Evolutionary conservation across 257 asterid species (phyloP).

Genomic region (Gentiana straminea): DNA sequence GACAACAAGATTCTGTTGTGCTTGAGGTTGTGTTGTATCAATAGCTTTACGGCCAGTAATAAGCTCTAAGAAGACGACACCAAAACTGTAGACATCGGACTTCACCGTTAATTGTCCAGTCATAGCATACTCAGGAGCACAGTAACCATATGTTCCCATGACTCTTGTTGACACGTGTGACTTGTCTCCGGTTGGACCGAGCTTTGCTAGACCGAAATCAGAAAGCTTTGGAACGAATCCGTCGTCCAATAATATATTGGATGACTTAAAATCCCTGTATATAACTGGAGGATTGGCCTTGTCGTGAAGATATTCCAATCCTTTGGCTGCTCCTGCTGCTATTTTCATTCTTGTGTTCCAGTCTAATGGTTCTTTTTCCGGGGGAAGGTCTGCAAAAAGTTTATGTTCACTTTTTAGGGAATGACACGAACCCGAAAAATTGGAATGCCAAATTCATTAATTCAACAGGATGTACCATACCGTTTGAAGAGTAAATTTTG

Average conservation of each 20-base stretch:
- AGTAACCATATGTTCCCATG: constrained; percentile 98
- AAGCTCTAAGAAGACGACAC: constrained; percentile 91
- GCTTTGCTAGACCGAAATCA: constrained; percentile 95
- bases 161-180: constrained; percentile 98
- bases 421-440: no score
- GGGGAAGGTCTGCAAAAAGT: constrained; percentile 65
- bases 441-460: not conserved
- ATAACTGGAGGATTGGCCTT: constrained; percentile 98
- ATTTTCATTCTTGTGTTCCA: constrained; percentile 99
- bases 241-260: constrained; percentile 90
- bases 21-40: constrained; percentile 73
- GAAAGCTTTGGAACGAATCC: constrained; percentile 79
- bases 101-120: constrained; percentile 95
- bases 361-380: constrained; percentile 77
- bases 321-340: constrained; percentile 99
- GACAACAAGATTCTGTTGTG: constrained; percentile 88
- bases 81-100: constrained; percentile 96
- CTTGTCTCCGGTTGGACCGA: constrained; percentile 98
- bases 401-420: constrained; percentile 1
- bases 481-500: no score
- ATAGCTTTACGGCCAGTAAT: constrained; percentile 97
- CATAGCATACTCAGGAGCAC: constrained; percentile 99
- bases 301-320: constrained; percentile 94
- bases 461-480: not conserved
- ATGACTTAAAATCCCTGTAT: constrained; percentile 92